A percentile compares a stretch with the other conserved stretches of the same genome.
These are phyloP conservation scores for Raffaelea arxii DNA, from an alignment of 2,329 filamentous ascomycete genomes.

Conservation along the genomic window DNA sequence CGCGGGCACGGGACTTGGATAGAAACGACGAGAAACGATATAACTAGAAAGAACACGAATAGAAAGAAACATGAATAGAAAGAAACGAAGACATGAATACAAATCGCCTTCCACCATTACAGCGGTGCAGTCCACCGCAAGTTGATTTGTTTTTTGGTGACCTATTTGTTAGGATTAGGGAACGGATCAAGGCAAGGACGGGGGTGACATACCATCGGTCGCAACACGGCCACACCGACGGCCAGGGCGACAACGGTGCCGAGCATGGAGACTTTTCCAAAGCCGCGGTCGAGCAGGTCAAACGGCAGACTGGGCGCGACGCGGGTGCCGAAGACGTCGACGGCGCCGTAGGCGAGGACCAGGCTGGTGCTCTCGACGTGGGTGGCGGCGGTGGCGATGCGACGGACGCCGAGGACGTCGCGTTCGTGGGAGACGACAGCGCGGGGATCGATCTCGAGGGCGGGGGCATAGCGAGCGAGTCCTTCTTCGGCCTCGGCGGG, in stretches of 20 bases:
- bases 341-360: slow-evolving; percentile 68
- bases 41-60: not conserved
- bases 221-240: slow-evolving; percentile 65
- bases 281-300: slow-evolving; percentile 85
- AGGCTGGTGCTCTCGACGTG: slow-evolving; percentile 86
- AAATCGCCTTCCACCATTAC: slow-evolving; percentile 10
- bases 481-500: slow-evolving; percentile 75
- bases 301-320: slow-evolving; percentile 84
- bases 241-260: slow-evolving; percentile 73
- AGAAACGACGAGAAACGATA: not conserved
- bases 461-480: slow-evolving; percentile 63
- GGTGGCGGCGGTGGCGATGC: slow-evolving; percentile 66
- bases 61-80: not conserved
- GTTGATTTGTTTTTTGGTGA: slow-evolving; percentile 60
- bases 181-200: not conserved
- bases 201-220: slow-evolving; percentile 65
- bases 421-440: slow-evolving; percentile 51
- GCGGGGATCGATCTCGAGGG: slow-evolving; percentile 75
- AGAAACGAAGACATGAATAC: no score
- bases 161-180: slow-evolving; percentile 29
- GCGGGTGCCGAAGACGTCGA: slow-evolving; percentile 81
- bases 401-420: slow-evolving; percentile 45
- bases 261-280: slow-evolving; percentile 81
- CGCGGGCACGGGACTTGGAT: not conserved
- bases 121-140: slow-evolving; percentile 42